These are phyloP conservation scores for Gossypium mustelinum DNA, from an alignment of 345 rosid genomes.

Conservation along the genomic window DNA sequence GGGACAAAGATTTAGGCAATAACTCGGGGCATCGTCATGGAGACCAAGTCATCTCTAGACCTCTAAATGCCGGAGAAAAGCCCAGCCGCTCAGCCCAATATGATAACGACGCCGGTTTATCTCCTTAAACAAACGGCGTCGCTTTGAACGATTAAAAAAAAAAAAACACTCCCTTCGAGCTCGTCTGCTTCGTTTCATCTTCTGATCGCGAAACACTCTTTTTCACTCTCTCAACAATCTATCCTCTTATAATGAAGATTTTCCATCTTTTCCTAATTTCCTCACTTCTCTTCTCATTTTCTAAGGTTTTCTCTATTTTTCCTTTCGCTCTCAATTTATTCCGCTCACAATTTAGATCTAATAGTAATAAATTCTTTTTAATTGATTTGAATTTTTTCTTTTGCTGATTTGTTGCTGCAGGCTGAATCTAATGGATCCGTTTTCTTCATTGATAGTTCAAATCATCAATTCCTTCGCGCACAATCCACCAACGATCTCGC, in stretches of 20 bases:
- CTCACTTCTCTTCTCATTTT: constrained; percentile 35
- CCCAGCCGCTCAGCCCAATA: too few species aligned
- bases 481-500: constrained; percentile 35
- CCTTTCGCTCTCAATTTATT: neutral
- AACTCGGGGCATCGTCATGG: too few species aligned
- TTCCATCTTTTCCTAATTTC: constrained; percentile 42
- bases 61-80: too few species aligned
- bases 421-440: constrained; percentile 59
- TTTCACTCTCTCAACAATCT: constrained; percentile 10
- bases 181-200: neutral
- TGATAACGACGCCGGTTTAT: too few species aligned
- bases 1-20: too few species aligned
- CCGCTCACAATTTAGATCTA: constrained; percentile 24
- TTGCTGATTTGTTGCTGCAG: constrained; percentile 25
- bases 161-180: neutral
- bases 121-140: too few species aligned
- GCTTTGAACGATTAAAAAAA: neutral
- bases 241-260: constrained; percentile 29
- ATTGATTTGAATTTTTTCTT: constrained; percentile 23
- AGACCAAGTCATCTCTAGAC: too few species aligned
- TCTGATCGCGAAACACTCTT: constrained; percentile 17
- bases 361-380: neutral
- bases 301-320: constrained; percentile 34
- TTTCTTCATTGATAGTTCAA: constrained; percentile 66
- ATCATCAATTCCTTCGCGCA: constrained; percentile 52